These are phyloP conservation scores for Pseudocercospora pini-densiflorae DNA, from an alignment of 2,329 filamentous ascomycete genomes.

Conservation along the genomic window DNA sequence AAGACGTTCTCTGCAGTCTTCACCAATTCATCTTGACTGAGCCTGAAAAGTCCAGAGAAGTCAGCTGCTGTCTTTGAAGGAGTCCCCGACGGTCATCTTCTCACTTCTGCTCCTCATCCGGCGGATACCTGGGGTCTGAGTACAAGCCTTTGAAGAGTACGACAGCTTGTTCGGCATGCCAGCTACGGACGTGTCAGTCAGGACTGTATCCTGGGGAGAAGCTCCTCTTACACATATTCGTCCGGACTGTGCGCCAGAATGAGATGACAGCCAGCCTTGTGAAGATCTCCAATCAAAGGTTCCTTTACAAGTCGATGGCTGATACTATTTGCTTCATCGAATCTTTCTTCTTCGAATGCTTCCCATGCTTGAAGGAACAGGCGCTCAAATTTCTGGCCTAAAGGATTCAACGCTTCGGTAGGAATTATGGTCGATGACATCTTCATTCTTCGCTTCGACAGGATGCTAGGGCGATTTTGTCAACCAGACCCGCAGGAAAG, in stretches of 20 bases:
- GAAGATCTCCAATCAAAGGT: slow-evolving; percentile 18
- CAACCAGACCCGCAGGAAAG: not conserved
- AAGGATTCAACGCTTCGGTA: slow-evolving; percentile 19
- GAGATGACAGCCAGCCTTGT: slow-evolving; percentile 24
- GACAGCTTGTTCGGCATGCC: slow-evolving; percentile 22
- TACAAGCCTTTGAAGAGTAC: slow-evolving; percentile 17
- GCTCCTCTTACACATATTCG: slow-evolving; percentile 21
- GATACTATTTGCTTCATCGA: slow-evolving; percentile 22
- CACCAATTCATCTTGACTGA: slow-evolving; percentile 18
- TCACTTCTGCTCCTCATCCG: slow-evolving; percentile 18
- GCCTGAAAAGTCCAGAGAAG: not conserved
- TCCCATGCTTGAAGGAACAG: slow-evolving; percentile 22
- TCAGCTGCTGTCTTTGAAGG: not conserved
- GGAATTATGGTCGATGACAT: slow-evolving; percentile 16
- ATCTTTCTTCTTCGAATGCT: slow-evolving; percentile 18
- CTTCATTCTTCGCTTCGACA: not conserved
- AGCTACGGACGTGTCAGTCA: slow-evolving; percentile 2
- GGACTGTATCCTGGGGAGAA: not conserved
- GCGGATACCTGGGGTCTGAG: slow-evolving; percentile 16
- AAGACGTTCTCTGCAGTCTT: slow-evolving; percentile 16
- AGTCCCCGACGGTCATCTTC: not conserved
- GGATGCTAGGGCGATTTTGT: not conserved
- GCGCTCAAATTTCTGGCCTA: slow-evolving; percentile 23
- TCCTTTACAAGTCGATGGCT: slow-evolving; percentile 16
- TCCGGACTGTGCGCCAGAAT: slow-evolving; percentile 23